Conservation (phyloP, 495 filamentous ascomycete genomes). For the Letharia columbiana region DNA sequence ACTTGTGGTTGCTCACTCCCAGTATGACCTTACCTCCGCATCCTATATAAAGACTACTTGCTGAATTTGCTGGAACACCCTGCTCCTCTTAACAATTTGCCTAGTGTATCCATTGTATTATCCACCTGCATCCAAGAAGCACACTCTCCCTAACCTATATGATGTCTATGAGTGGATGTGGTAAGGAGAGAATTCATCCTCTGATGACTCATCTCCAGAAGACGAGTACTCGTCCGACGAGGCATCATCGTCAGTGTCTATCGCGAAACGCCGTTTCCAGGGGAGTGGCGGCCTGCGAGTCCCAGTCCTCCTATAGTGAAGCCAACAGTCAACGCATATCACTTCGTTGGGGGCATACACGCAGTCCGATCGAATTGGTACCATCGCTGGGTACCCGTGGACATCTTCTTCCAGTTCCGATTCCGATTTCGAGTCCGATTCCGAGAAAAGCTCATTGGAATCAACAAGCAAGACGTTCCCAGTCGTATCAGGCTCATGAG, state of each 20-base stretch:
- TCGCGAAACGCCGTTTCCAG: too few species aligned
- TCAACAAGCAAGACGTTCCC: neutral
- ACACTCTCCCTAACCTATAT: too few species aligned
- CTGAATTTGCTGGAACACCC: too few species aligned
- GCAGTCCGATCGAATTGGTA: neutral
- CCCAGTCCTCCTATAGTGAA: neutral
- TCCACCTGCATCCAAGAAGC: too few species aligned
- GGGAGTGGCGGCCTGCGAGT: neutral
- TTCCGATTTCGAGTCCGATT: neutral
- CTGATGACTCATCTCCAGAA: neutral
- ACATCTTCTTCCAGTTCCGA: neutral
- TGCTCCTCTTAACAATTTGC: too few species aligned
- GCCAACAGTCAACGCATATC: neutral
- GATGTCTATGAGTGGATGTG: neutral
- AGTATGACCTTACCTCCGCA: too few species aligned
- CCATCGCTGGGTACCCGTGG: neutral
- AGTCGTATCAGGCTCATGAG: neutral
- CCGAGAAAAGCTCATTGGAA: neutral
- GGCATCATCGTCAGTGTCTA: neutral
- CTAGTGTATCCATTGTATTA: too few species aligned
- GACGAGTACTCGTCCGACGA: neutral
- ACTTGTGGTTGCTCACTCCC: too few species aligned
- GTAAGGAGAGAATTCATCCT: neutral
- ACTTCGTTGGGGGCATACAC: neutral
- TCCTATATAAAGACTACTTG: too few species aligned